A percentile compares a stretch with the other conserved stretches of the same genome.
These are phyloP conservation scores for Polyplosphaeria fusca DNA, from an alignment of 495 filamentous ascomycete species.

Conservation along the genomic window DNA sequence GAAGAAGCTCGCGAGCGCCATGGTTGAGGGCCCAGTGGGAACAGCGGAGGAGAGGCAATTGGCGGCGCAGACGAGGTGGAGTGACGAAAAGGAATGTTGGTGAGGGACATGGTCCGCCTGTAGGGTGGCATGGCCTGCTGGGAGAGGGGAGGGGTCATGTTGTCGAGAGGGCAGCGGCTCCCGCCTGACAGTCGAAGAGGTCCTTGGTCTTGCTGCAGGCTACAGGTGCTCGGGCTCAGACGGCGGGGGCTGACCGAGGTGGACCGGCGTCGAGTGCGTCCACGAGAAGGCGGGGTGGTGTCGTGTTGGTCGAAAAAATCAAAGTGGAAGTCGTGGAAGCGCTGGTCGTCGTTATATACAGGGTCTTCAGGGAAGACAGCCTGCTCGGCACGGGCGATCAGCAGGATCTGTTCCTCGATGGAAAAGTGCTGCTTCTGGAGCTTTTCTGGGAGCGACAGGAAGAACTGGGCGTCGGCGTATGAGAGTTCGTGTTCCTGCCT, in stretches of 20 bases:
- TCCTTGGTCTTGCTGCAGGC: neutral
- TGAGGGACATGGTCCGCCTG: slow-evolving; percentile 49
- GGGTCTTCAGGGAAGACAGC: slow-evolving; percentile 46
- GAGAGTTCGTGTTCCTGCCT: slow-evolving; percentile 31
- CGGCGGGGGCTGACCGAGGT: neutral
- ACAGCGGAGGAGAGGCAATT: slow-evolving; percentile 46
- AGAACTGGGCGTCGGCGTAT: slow-evolving; percentile 67
- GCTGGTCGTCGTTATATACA: slow-evolving; percentile 26
- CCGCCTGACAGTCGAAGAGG: neutral
- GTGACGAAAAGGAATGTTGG: slow-evolving; percentile 46
- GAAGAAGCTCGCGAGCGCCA: slow-evolving; percentile 31
- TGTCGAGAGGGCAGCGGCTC: slow-evolving; percentile 14
- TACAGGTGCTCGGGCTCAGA: neutral
- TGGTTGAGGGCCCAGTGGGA: slow-evolving; percentile 5
- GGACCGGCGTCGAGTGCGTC: slow-evolving; percentile 5
- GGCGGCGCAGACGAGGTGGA: slow-evolving; percentile 42
- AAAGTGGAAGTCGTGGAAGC: slow-evolving; percentile 24
- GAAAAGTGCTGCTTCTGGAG: slow-evolving; percentile 68
- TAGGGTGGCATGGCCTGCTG: slow-evolving; percentile 44
- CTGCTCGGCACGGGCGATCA: slow-evolving; percentile 56
- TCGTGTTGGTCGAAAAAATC: slow-evolving; percentile 17
- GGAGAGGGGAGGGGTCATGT: slow-evolving; percentile 37
- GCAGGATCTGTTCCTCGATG: slow-evolving; percentile 64
- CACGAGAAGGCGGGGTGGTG: neutral
- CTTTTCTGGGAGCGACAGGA: slow-evolving; percentile 66